phyloP scores from a whole-genome alignment of 2,329 filamentous ascomycete species.

The Colletotrichum sp. region DNA sequence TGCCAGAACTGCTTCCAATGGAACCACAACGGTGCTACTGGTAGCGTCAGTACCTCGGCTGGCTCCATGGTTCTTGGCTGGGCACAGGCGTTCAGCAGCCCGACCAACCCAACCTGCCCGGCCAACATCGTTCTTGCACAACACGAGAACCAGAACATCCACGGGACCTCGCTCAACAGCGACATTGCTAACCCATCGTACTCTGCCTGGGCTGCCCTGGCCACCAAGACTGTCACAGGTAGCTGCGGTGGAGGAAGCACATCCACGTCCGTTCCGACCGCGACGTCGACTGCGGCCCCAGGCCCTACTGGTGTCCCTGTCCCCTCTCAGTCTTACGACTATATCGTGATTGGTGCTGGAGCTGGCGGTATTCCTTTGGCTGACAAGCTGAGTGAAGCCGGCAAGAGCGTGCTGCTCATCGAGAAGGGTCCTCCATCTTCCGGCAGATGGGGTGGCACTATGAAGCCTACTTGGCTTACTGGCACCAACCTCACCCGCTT shows the following conservation, averaged over 20 bases:
- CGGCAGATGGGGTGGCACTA: conserved; percentile 66
- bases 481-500: conserved; percentile 71
- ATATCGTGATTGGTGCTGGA: conserved; percentile 69
- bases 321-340: conserved; percentile 55
- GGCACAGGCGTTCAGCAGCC: conserved; percentile 53
- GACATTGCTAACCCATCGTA: conserved; percentile 45
- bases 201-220: conserved; percentile 46
- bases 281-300: conserved; percentile 20
- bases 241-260: conserved; percentile 36
- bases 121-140: conserved; percentile 51
- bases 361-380: conserved; percentile 66
- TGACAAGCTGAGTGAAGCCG: conserved; percentile 67
- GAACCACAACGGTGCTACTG: conserved; percentile 51
- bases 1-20: conserved; percentile 64
- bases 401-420: conserved; percentile 68
- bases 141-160: conserved; percentile 59
- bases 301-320: conserved; percentile 37
- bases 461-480: conserved; percentile 66
- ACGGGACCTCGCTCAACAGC: conserved; percentile 46
- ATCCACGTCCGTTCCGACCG: conserved; percentile 27
- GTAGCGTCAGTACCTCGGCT: conserved; percentile 47
- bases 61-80: conserved; percentile 58
- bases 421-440: conserved; percentile 67
- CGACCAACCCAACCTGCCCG: conserved; percentile 45
- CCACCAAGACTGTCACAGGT: conserved; percentile 43